phyloP scores from a whole-genome alignment of 441 rosid species.

The Adansonia grandidieri region DNA sequence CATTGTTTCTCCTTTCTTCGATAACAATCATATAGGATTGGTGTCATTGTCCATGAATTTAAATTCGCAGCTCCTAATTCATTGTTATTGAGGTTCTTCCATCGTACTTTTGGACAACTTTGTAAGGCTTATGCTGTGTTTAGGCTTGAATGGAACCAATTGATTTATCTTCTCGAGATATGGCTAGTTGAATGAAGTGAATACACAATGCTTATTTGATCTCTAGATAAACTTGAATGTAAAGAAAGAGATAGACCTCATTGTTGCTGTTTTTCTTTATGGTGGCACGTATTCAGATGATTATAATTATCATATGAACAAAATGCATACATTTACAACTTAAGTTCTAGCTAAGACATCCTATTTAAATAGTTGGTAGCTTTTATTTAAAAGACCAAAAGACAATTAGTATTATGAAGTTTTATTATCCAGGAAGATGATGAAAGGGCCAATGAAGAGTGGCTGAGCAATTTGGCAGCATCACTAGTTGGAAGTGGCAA shows the following conservation, averaged over 20 bases:
- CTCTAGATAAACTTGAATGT: no score
- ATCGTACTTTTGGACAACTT: neutral
- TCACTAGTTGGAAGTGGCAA: conserved; percentile 45
- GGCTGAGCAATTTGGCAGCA: conserved; percentile 49
- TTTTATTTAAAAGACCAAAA: neutral
- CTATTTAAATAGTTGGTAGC: neutral
- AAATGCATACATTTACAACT: neutral
- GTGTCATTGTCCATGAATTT: neutral
- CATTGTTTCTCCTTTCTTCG: neutral
- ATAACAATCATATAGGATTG: neutral
- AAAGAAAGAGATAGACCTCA: neutral
- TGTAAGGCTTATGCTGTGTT: neutral
- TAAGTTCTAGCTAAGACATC: neutral
- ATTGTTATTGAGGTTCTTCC: neutral
- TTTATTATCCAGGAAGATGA: conserved; percentile 42
- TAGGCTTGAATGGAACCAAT: neutral
- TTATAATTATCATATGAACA: neutral
- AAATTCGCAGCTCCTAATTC: neutral
- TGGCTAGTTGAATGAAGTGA: neutral
- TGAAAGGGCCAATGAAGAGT: conserved; percentile 37
- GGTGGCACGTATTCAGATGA: neutral
- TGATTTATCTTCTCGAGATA: neutral
- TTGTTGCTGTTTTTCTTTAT: neutral
- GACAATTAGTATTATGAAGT: neutral
- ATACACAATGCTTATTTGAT: neutral